Percentiles rank a stretch among this genome's conserved stretches.
phyloP scores from a whole-genome alignment of 2,329 filamentous ascomycete genomes.

The Pestalotiopsis sp. region DNA sequence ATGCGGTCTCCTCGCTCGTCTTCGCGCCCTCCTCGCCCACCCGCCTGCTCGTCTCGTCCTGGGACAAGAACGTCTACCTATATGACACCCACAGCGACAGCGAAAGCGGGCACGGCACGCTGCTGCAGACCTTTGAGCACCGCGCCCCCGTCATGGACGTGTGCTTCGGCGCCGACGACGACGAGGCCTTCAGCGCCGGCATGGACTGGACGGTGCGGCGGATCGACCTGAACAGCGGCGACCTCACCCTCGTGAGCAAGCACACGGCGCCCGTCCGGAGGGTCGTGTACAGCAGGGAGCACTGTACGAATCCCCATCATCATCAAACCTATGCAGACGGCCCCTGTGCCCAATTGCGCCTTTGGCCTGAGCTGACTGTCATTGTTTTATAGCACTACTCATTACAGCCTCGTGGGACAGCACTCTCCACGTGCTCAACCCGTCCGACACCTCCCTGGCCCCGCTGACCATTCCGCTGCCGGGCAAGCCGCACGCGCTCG shows the following conservation, averaged over 20 bases:
- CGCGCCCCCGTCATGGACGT: conserved; percentile 86
- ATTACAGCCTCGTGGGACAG: conserved; percentile 93
- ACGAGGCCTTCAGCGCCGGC: conserved; percentile 83
- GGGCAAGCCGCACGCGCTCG: conserved; percentile 87
- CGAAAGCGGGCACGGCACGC: conserved; percentile 53
- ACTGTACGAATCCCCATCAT: conserved; percentile 49
- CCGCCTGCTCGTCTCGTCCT: conserved; percentile 87
- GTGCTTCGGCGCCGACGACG: conserved; percentile 82
- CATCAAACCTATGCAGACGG: neutral
- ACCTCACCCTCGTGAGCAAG: conserved; percentile 74
- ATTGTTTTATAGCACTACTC: conserved; percentile 59
- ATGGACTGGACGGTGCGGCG: conserved; percentile 84
- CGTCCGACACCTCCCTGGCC: conserved; percentile 50
- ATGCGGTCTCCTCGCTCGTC: conserved; percentile 83
- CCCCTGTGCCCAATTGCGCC: neutral
- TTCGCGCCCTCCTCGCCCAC: conserved; percentile 79
- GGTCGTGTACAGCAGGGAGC: conserved; percentile 77
- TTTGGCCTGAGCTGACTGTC: too few relatives aligned
- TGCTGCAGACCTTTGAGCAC: conserved; percentile 77
- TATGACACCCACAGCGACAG: conserved; percentile 67
- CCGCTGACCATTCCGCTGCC: conserved; percentile 73
- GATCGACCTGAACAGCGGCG: conserved; percentile 71
- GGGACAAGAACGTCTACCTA: conserved; percentile 90
- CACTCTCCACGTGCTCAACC: conserved; percentile 82
- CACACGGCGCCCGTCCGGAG: conserved; percentile 81